Base-by-base conservation (phyloP, 495 filamentous ascomycete species). In the Cercophora newfieldiana region DNA sequence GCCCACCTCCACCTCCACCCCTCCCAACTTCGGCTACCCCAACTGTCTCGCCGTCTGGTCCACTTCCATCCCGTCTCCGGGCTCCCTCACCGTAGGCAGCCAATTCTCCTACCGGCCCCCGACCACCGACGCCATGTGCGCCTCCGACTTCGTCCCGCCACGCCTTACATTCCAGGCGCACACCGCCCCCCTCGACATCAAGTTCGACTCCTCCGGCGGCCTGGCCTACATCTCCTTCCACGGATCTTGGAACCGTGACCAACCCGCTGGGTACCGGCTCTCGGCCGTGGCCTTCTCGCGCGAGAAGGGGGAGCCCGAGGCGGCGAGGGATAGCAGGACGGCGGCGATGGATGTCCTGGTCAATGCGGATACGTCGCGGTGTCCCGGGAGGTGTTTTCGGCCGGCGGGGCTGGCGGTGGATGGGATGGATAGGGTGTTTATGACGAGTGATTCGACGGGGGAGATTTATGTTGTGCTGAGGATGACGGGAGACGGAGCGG, bases 1-100 rank as follows among this genome's bases (percentile, higher is more conserved):
- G 1, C 79, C 85, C 0, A 67, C 73, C 0, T 67, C 77, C 7
- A 33, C 8, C 14, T 2, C 33, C 19, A 62, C 71, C 12, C 64
- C 72, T 5, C 68, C 69, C 3, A 88, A 89, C 72, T 86, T 85
- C 70, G 90, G 90, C n/a, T 92, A 92, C 69, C 90, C 90, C 6
- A 68, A 77, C 19, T 93, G 90, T 72, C 87, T 86, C 66, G 79
- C 90, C 0, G 80, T 87, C 3, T 92, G 88, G 88, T 74, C 79
- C 68, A 81, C 80, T 8, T 67, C 66, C 8, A 61, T 80, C 28
- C 68, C 75, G 22, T 60, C 68, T 1, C 44, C 62, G 0, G 69
- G 66, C 19, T 48, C 60, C 24, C 65, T 81, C 28, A 59, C 49
- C 14, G 67, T 74, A n/a, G 79, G 80, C 28, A 64, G 73, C 28